Conservation (phyloP, 1,139 yeast genomes). For the Suhomyces kunorum region DNA sequence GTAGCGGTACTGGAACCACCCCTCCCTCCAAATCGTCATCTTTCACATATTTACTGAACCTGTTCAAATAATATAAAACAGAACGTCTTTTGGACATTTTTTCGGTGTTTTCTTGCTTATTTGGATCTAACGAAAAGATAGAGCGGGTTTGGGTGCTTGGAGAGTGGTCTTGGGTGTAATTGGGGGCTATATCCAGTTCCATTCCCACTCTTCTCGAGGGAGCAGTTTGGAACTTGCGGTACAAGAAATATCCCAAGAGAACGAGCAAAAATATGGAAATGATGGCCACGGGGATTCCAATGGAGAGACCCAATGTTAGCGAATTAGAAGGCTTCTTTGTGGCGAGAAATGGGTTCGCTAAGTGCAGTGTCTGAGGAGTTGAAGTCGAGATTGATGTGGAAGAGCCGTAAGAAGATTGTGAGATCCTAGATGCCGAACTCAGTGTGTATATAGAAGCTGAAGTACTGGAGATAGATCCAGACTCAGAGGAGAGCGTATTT, state of each 20-base stretch:
- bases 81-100: constrained; percentile 5
- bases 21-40: constrained; percentile 8
- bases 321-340: constrained; percentile 11
- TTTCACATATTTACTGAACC: constrained; percentile 23
- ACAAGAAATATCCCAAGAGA: constrained; percentile 24
- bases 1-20: background rate
- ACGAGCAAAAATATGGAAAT: constrained; percentile 29
- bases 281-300: constrained; percentile 46
- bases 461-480: too few relatives aligned
- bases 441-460: too few relatives aligned
- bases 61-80: constrained; percentile 8
- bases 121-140: too few relatives aligned
- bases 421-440: background rate
- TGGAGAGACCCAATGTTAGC: constrained; percentile 38
- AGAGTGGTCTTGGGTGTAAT: background rate
- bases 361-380: background rate
- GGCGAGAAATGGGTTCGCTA: background rate
- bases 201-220: background rate
- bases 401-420: constrained; percentile 4
- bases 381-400: background rate
- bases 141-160: background rate
- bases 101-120: background rate
- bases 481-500: too few relatives aligned
- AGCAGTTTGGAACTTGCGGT: constrained; percentile 1
- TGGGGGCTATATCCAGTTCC: background rate